Evolutionary conservation across 2,329 filamentous ascomycete species (phyloP), one percentile per base, ranked within the genome.

Genomic region (Phaeosphaeria sp.): DNA sequence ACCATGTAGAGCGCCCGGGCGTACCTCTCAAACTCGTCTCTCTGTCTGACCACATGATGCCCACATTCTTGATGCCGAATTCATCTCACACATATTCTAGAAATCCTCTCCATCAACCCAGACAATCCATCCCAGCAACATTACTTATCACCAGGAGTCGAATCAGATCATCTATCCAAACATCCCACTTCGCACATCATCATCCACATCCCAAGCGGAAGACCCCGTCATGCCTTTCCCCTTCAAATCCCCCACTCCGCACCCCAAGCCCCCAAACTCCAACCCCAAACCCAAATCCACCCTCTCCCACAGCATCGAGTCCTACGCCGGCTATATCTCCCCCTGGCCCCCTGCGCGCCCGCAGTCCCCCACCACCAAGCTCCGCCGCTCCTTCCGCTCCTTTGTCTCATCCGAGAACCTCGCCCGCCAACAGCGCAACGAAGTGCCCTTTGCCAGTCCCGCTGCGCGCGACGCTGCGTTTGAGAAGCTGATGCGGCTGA

Each of bases 331-430:
- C 30, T 36, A 7, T 13, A 15, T 22, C 42, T 44, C 46, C 11
- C 30, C 27, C 47, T 50, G 20, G 20, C 15, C 30, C 46, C 36
- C 52, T 9, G 33, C 43, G 46, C 22, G 22, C 22, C 52, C 46
- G n/a, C 1, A 30, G 21, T 20, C 44, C 20, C 52, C 52, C 23
- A 43, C 18, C 36, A 11, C 18, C 22, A 13, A 15, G n/a, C 22
- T 49, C 18, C 46, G 36, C 33, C 52, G 46, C 33, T 30, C 47
- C 33, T 54, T 42, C 33, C 22, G 39, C 11, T 23, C 22, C 52
- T 49, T 54, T 17, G 23, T 20, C 20, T 22, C 9, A 3, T n/a
- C 22, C 6, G 52, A 54, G n/a, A 54, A 54, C 46, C 10, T 21
- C 7, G 21, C 10, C 21, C 44, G 52, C 44, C 6, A 17, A 22